phyloP scores from a whole-genome alignment of 129 eudicot genomes.

The Sambucus nigra region DNA sequence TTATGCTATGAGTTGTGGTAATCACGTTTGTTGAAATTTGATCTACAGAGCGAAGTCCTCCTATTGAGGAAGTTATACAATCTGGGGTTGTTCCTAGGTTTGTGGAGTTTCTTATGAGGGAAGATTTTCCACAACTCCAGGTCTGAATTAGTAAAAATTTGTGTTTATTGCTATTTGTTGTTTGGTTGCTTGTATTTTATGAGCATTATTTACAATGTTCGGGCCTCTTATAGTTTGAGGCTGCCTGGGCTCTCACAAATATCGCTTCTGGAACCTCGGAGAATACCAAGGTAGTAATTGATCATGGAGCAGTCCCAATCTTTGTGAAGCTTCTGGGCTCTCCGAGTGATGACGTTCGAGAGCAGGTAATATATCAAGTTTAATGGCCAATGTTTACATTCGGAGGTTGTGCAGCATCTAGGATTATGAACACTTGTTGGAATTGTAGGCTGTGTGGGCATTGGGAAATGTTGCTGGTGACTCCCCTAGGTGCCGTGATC shows the following conservation, averaged over 20 bases:
- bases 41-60: slow-evolving; percentile 66
- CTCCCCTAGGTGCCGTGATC: slow-evolving; percentile 82
- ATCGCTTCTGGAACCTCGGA: slow-evolving; percentile 93
- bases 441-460: slow-evolving; percentile 81
- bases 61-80: slow-evolving; percentile 86
- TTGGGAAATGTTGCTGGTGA: slow-evolving; percentile 93
- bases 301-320: slow-evolving; percentile 78
- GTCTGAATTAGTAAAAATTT: slow-evolving; percentile 21
- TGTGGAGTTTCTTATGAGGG: slow-evolving; percentile 70
- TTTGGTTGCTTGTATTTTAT: background rate
- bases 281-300: slow-evolving; percentile 69
- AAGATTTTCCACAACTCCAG: slow-evolving; percentile 87
- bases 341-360: slow-evolving; percentile 83
- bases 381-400: background rate
- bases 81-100: slow-evolving; percentile 92
- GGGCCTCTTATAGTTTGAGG: slow-evolving; percentile 55
- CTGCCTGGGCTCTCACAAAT: slow-evolving; percentile 94
- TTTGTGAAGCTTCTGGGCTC: slow-evolving; percentile 79
- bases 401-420: background rate
- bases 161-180: background rate
- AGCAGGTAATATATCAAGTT: slow-evolving; percentile 44
- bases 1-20: background rate
- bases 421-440: background rate
- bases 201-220: background rate
- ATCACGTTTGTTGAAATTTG: background rate